These are phyloP conservation scores for Linnemannia hyalina DNA, from an alignment of 192 early-diverging fungal genomes.

Conservation along the genomic window DNA sequence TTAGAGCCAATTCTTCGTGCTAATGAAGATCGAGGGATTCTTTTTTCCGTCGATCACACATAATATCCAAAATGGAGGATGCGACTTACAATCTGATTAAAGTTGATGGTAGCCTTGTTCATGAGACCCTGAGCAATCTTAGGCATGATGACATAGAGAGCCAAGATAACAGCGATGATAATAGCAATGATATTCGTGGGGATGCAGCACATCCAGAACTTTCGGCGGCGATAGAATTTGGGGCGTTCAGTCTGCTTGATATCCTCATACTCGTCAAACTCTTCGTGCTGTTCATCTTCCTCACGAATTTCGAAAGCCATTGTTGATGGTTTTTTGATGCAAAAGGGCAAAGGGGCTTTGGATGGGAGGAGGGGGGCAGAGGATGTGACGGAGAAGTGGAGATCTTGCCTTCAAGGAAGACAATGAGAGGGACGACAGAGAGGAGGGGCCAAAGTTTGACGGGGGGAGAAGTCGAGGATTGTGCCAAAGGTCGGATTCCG, in stretches of 20 bases:
- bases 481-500: neutral
- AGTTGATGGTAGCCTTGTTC: slow-evolving; percentile 34
- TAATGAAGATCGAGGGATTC: too few species aligned
- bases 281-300: slow-evolving; percentile 39
- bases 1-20: too few species aligned
- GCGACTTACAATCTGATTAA: slow-evolving; percentile 25
- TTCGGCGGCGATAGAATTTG: slow-evolving; percentile 61
- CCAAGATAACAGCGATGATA: slow-evolving; percentile 57
- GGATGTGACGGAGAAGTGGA: neutral
- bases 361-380: neutral
- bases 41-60: too few species aligned
- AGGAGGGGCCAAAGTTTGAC: neutral
- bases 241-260: slow-evolving; percentile 55
- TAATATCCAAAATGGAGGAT: too few species aligned
- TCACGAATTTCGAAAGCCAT: slow-evolving; percentile 53
- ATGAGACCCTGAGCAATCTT: slow-evolving; percentile 59
- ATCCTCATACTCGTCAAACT: slow-evolving; percentile 48
- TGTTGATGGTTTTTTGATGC: neutral
- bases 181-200: slow-evolving; percentile 52
- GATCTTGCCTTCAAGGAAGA: neutral
- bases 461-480: neutral
- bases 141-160: slow-evolving; percentile 67
- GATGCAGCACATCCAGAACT: slow-evolving; percentile 62
- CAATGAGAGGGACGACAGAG: neutral
- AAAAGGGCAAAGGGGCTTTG: neutral